A percentile compares a stretch with the other conserved stretches of the same genome.
These are phyloP conservation scores for Penicillium coprophilum DNA, from an alignment of 495 filamentous ascomycete species.

Conservation along the genomic window DNA sequence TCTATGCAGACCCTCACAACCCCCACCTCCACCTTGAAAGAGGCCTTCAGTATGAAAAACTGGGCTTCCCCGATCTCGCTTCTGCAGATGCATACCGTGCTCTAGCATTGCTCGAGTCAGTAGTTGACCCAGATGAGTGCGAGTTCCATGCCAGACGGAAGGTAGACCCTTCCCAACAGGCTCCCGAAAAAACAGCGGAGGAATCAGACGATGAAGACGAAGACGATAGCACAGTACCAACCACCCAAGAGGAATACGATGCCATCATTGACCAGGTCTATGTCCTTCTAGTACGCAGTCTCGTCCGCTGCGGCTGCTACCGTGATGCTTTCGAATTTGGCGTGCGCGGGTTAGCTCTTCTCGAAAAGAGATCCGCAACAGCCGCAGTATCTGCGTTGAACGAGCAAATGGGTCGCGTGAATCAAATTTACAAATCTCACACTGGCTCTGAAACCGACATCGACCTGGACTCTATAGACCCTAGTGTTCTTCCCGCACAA, in stretches of 20 bases:
- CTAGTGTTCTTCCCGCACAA: constrained; percentile 61
- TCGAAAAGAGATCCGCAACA: constrained; percentile 29
- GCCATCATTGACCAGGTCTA: constrained; percentile 41
- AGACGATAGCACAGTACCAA: constrained; percentile 37
- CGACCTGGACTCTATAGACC: constrained; percentile 36
- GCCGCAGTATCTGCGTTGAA: constrained; percentile 16
- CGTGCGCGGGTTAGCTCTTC: constrained; percentile 36
- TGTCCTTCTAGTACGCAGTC: constrained; percentile 51
- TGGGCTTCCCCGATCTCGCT: constrained; percentile 87
- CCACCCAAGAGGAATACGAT: constrained; percentile 44
- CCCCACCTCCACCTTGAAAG: constrained; percentile 73
- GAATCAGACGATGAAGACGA: constrained; percentile 38
- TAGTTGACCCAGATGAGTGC: constrained; percentile 56
- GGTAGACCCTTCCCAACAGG: constrained; percentile 15
- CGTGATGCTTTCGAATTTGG: constrained; percentile 69
- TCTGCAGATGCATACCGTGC: constrained; percentile 89
- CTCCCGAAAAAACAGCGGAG: constrained; percentile 8
- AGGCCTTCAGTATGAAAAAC: constrained; percentile 64
- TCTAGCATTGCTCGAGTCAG: constrained; percentile 78
- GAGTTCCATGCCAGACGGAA: constrained; percentile 43
- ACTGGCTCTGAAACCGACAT: constrained; percentile 40
- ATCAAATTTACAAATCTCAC: constrained; percentile 23
- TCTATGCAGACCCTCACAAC: constrained; percentile 66
- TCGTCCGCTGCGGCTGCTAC: constrained; percentile 67
- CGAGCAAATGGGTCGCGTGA: constrained; percentile 33